A percentile compares a stretch with the other conserved stretches of the same genome.
These are phyloP conservation scores for Botrytis fabae DNA, from an alignment of 2,329 filamentous ascomycete genomes.

Conservation along the genomic window DNA sequence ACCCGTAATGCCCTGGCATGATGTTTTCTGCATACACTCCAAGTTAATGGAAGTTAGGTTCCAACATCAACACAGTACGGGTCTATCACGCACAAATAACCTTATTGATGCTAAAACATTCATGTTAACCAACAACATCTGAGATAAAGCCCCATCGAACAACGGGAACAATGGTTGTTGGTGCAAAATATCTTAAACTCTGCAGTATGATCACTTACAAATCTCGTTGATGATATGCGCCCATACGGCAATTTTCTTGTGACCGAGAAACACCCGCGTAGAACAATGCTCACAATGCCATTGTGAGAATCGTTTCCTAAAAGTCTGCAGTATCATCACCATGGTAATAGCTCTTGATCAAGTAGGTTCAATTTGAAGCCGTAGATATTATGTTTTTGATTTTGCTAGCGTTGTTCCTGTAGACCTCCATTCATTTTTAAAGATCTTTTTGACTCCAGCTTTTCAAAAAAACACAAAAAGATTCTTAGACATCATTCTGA, in stretches of 20 bases:
- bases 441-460: background rate
- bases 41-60: background rate
- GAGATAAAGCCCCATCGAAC: background rate
- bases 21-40: background rate
- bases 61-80: background rate
- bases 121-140: background rate
- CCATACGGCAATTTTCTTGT: too few relatives aligned
- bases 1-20: background rate
- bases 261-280: background rate
- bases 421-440: background rate
- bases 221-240: background rate
- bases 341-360: background rate
- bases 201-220: background rate
- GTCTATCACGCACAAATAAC: background rate
- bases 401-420: background rate
- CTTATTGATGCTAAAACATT: background rate
- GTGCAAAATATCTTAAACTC: background rate
- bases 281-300: background rate
- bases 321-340: too few relatives aligned
- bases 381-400: background rate
- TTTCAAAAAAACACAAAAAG: background rate
- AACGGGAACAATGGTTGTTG: background rate
- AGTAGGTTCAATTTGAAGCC: background rate
- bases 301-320: background rate
- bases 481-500: background rate